Percentiles rank a stretch among this genome's conserved stretches.
These are phyloP conservation scores for Lipomyces yamadae DNA, from an alignment of 805 yeast species.

Conservation along the genomic window DNA sequence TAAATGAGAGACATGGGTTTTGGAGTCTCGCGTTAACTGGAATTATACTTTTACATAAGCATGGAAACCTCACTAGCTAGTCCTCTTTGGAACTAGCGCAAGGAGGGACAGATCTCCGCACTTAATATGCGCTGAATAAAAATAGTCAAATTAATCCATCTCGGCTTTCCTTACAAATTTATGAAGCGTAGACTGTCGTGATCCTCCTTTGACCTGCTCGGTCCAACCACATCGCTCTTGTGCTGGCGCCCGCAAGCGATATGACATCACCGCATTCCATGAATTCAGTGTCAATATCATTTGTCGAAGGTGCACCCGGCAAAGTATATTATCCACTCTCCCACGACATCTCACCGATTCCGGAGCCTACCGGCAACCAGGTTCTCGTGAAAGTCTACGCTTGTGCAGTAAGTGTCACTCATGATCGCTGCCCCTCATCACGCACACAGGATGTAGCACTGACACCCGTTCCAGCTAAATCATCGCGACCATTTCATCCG, in stretches of 20 bases:
- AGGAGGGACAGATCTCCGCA: too few relatives aligned
- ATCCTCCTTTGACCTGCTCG: neutral
- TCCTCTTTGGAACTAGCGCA: too few relatives aligned
- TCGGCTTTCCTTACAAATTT: neutral
- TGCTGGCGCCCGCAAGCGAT: neutral
- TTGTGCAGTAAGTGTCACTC: conserved; percentile 16
- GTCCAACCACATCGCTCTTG: neutral
- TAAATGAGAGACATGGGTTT: too few relatives aligned
- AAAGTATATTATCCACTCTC: conserved; percentile 18
- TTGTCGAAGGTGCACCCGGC: conserved; percentile 22
- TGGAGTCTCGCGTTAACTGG: too few relatives aligned
- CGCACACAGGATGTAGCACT: neutral
- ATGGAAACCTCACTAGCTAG: too few relatives aligned
- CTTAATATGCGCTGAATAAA: too few relatives aligned
- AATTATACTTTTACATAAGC: too few relatives aligned
- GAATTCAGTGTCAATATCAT: conserved; percentile 18
- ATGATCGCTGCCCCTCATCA: neutral
- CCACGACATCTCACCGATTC: neutral
- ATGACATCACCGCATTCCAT: conserved; percentile 2
- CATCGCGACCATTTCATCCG: conserved; percentile 37
- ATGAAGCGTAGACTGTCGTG: too few relatives aligned
- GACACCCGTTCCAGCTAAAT: conserved; percentile 22
- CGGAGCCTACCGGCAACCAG: conserved; percentile 15
- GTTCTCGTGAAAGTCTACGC: conserved; percentile 32
- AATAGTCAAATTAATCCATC: neutral